Percentiles rank a stretch among this genome's conserved stretches.
Evolutionary conservation across 768 basidiomycete species (phyloP).

Genomic region (Leccinellum luteum): DNA sequence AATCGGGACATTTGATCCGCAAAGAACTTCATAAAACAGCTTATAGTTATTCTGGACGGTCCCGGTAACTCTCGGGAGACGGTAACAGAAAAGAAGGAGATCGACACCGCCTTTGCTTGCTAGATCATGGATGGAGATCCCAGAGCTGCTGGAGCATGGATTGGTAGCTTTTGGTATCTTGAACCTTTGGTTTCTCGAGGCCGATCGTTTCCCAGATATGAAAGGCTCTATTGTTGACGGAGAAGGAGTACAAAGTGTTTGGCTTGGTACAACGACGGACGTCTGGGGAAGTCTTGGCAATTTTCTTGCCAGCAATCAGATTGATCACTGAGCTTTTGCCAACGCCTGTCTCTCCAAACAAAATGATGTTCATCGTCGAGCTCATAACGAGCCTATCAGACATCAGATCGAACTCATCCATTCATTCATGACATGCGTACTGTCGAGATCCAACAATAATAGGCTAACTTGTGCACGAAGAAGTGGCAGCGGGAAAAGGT

Average conservation of each 20-base stretch:
- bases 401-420: not conserved
- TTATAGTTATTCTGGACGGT: not conserved
- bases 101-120: not conserved
- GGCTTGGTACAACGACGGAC: not conserved
- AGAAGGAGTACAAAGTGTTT: not conserved
- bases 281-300: not conserved
- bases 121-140: not conserved
- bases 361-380: not conserved
- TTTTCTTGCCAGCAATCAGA: not conserved
- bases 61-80: not conserved
- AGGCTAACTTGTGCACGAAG: not conserved
- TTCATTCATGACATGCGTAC: not conserved
- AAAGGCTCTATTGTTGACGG: not conserved
- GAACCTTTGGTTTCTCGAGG: not conserved
- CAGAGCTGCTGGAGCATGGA: not conserved
- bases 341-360: not conserved
- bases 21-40: not conserved
- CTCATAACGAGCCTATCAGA: not conserved
- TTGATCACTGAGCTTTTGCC: not conserved
- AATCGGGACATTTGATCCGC: not conserved
- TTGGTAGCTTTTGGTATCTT: not conserved
- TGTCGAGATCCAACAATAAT: not conserved
- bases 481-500: not conserved
- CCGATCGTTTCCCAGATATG: not conserved
- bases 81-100: not conserved